Evolutionary conservation across 257 asterid genomes (phyloP), one percentile per base, ranked within the genome.

Genomic region (Solanum dulcamara): DNA sequence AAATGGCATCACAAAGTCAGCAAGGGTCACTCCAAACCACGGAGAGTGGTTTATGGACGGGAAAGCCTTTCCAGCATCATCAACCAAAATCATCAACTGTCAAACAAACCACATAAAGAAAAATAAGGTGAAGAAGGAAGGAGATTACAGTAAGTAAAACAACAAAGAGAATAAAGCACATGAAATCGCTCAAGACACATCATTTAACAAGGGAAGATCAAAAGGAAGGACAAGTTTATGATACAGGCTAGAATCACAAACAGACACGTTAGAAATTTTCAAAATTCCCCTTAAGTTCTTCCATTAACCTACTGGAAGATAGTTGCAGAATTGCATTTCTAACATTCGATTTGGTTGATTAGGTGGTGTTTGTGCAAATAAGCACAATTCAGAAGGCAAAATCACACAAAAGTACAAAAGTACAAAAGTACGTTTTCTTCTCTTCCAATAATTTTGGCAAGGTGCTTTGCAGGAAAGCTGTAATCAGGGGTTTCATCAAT

Each of bases 1-100:
- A 91, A 94, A 94, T 15, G 99, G 99, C 99, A 95, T 95, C 80
- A 95, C 99, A 80, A 95, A 95, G 88, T 95, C 99, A 0, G 99
- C 99, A 68, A 94, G 94, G 35, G 98, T 95, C 84, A 94, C 94
- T 38, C 99, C 99, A 53, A 94, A 92, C 99, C 99, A 95, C 33
- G 99, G 99, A 59, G 99, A 90, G 85, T 95, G 99, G 85, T 93
- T 93, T 87, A 95, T 95, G 24, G 94, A 86, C 17, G 99, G 98
- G 89, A 94, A 94, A 68, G 96, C 96, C 89, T 91, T 91, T 83
- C 99, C 99, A 85, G 97, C 97, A 90, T 95, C 99, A 83, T 95
- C 99, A 86, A 94, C 99, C 90, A 95, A 90, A 86, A 95, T 92
- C 99, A 95, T 95, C 87, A 95, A 92, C 99, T 95, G 87, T 24